Percentiles rank a stretch among this genome's conserved stretches.
Evolutionary conservation across 2,329 filamentous ascomycete species (phyloP).

Genomic region (Nemania serpens): DNA sequence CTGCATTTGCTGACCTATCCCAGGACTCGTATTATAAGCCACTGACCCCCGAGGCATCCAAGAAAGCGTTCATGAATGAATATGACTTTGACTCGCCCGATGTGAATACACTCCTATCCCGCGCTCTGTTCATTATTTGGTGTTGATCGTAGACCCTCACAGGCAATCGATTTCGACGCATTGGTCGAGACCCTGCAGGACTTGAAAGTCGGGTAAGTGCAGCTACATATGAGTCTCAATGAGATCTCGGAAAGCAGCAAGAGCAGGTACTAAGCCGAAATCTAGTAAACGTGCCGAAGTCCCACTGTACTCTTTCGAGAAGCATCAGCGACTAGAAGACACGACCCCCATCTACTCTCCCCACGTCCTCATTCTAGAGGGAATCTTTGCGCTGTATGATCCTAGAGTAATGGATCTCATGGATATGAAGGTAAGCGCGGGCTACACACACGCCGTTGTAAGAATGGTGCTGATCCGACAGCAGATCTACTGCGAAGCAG

Average conservation of each 20-base stretch:
- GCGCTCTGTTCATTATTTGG: slow-evolving; percentile 6
- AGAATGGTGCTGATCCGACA: slow-evolving; percentile 20
- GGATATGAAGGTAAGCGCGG: slow-evolving; percentile 75
- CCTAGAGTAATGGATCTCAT: slow-evolving; percentile 81
- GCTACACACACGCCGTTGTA: background rate
- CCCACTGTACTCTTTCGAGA: slow-evolving; percentile 91
- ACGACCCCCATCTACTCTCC: slow-evolving; percentile 94
- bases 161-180: slow-evolving; percentile 91
- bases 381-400: slow-evolving; percentile 94
- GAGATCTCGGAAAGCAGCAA: background rate
- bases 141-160: slow-evolving; percentile 32
- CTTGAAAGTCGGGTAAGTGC: slow-evolving; percentile 82
- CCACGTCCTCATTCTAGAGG: slow-evolving; percentile 92
- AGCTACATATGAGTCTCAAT: background rate
- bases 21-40: slow-evolving; percentile 98
- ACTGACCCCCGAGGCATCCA: slow-evolving; percentile 77
- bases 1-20: slow-evolving; percentile 28
- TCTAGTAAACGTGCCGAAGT: slow-evolving; percentile 83
- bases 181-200: slow-evolving; percentile 79
- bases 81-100: slow-evolving; percentile 95
- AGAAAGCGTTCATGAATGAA: slow-evolving; percentile 83
- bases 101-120: slow-evolving; percentile 45
- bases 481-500: slow-evolving; percentile 93
- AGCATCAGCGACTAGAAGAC: slow-evolving; percentile 78
- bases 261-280: slow-evolving; percentile 20